These are phyloP conservation scores for Daldinia decipiens DNA, from an alignment of 495 filamentous ascomycete genomes.

Conservation along the genomic window DNA sequence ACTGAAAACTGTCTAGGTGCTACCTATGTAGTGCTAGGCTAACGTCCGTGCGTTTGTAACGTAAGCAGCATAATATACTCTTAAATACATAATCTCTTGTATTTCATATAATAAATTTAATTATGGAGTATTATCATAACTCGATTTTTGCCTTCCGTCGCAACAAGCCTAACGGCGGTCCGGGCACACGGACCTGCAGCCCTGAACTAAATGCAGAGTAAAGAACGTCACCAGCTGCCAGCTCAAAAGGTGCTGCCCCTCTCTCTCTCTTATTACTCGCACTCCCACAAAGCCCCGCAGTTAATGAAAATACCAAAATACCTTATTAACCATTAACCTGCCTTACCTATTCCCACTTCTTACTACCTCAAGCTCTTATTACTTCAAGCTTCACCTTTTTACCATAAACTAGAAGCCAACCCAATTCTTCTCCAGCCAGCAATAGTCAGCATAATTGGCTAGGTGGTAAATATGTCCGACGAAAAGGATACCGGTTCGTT, in stretches of 20 bases:
- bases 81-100: neutral
- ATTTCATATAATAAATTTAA: neutral
- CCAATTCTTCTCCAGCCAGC: slow-evolving; percentile 2
- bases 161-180: slow-evolving; percentile 3
- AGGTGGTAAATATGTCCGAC: slow-evolving; percentile 36
- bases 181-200: slow-evolving; percentile 37
- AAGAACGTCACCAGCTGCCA: slow-evolving; percentile 42
- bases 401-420: slow-evolving; percentile 9
- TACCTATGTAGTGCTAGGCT: neutral
- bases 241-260: slow-evolving; percentile 21
- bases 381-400: slow-evolving; percentile 5
- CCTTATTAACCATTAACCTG: slow-evolving; percentile 9
- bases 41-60: slow-evolving; percentile 24
- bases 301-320: slow-evolving; percentile 43
- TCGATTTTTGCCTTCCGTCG: slow-evolving; percentile 8
- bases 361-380: slow-evolving; percentile 8
- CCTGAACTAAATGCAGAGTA: slow-evolving; percentile 29
- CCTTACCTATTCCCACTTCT: slow-evolving; percentile 20
- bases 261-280: slow-evolving; percentile 35
- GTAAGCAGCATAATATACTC: neutral
- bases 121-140: neutral
- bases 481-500: slow-evolving; percentile 45
- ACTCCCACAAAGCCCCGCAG: slow-evolving; percentile 47
- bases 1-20: slow-evolving; percentile 1
- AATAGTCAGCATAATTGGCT: slow-evolving; percentile 4